Evolutionary conservation across 805 yeast species (phyloP), one percentile per base, ranked within the genome.

Genomic region (Candida gorgasii): DNA sequence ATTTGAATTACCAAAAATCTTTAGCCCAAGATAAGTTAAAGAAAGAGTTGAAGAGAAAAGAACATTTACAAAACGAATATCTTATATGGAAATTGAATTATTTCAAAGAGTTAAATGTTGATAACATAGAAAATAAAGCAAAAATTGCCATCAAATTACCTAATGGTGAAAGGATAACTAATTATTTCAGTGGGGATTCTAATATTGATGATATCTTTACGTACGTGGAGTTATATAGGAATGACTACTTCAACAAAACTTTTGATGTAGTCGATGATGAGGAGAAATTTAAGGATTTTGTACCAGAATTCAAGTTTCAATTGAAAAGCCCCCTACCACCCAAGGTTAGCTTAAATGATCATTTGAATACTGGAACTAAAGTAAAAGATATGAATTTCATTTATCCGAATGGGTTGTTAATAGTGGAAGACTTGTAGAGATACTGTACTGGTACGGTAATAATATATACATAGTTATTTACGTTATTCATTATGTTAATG

Each of bases 1-100:
- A 89, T 55, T 65, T 75, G 34, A 89, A 93, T 15, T 89, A 82
- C 63, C 81, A 83, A 55, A 76, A 76, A 26, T 82, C 95, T 0
- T 66, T 90, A 26, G 75, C 76, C 13, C 72, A 78, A 26, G 98
- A 90, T 63, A 73, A 82, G 42, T 70, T 72, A 40, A 69, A 82
- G 52, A 65, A 64, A 45, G 50, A 50, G 30, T 57, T 59, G 40
- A 62, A 59, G 46, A 42, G 46, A 22, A 31, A 53, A 19, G 62
- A 61, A 36, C 47, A 55, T 27, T 47, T 59, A 23, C 75, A 73
- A 17, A 68, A 67, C 38, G 70, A 72, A 50, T 69, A 61, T 49
- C 51, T 69, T 38, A 45, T 53, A 19, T 62, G 59, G 54, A 59
- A 56, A 45, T 52, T 57, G 23, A 39, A 43, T 8, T 56, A 60